Base-by-base conservation (phyloP, 495 filamentous ascomycete genomes). In the Aspergillus baeticus region DNA sequence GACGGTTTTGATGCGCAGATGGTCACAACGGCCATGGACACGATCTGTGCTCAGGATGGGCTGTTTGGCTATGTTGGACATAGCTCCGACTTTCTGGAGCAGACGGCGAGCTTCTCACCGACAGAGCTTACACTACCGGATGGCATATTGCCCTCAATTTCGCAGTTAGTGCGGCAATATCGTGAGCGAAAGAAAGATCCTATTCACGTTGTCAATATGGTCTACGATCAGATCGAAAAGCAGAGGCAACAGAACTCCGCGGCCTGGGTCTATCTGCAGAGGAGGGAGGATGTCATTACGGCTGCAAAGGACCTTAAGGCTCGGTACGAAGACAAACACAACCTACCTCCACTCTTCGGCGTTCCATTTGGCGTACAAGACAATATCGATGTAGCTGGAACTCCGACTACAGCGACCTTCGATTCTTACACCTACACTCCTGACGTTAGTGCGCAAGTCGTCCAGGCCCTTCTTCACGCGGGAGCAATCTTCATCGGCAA, bases 1-100 rank as follows among this genome's bases (percentile, higher is more conserved):
- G 47, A 50, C 17, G 47, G 47, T 1, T 50, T 50, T 1, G 47
- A 50, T 37, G 47, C 47, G 17, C 47, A 50, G 11, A 50, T 50
- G 47, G 47, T 50, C 21, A 22, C 31, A 0, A 50, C 47, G 6
- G 47, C 47, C 2, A 50, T 50, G 47, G 47, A 50, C 10, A 50
- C 33, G 6, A 37, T 50, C 17, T 50, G 47, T 17, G 47, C 47
- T 8, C 47, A 50, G 31, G 47, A 50, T 18, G 47, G 47, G 3
- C 47, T 50, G 31, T 50, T 50, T 21, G 47, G 47, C 2, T 50
- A 11, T 14, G 33, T 50, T 37, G 47, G 47, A 0, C 2, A 50
- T 21, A 50, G 47, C 34, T 2, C 47, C 11, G 47, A 50, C 18
- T 50, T 50, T 22, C 33, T 50, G 8, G 13, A 31, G 1, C 33